These are phyloP conservation scores for Peterozyma toletana DNA, from an alignment of 805 yeast species.

Conservation along the genomic window DNA sequence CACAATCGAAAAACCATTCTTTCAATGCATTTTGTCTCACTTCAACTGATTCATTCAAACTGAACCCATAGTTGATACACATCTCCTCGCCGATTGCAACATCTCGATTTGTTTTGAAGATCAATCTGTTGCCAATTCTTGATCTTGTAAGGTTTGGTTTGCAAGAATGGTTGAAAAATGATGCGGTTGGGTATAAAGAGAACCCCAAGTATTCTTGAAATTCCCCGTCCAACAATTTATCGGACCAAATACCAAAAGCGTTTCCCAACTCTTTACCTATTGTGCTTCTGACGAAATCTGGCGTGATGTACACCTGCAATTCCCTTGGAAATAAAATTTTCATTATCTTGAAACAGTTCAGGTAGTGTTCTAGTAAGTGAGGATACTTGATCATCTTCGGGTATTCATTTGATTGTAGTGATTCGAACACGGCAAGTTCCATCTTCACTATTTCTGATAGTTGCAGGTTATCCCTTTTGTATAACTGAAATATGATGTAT, in stretches of 20 bases:
- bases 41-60: constrained; percentile 28
- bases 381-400: constrained; percentile 40
- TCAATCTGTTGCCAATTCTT: constrained; percentile 31
- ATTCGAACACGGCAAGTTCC: constrained; percentile 26
- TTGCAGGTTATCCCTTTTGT: constrained; percentile 17
- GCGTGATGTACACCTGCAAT: constrained; percentile 28
- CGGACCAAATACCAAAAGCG: constrained; percentile 60
- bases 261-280: constrained; percentile 58
- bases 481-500: constrained; percentile 25
- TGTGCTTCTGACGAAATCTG: constrained; percentile 33
- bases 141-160: constrained; percentile 43
- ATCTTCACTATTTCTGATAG: constrained; percentile 9
- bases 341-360: constrained; percentile 40
- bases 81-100: constrained; percentile 40
- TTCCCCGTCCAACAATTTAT: constrained; percentile 26
- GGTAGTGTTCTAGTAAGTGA: constrained; percentile 37
- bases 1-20: constrained; percentile 57
- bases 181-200: constrained; percentile 53
- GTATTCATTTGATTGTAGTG: constrained; percentile 45
- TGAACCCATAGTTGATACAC: constrained; percentile 56
- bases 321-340: constrained; percentile 27
- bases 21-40: constrained; percentile 34
- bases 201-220: constrained; percentile 52
- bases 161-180: constrained; percentile 65
- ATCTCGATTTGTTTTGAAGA: constrained; percentile 32